These are phyloP conservation scores for Tinospora cordifolia DNA, from an alignment of 164 flowering plant species.

Conservation along the genomic window DNA sequence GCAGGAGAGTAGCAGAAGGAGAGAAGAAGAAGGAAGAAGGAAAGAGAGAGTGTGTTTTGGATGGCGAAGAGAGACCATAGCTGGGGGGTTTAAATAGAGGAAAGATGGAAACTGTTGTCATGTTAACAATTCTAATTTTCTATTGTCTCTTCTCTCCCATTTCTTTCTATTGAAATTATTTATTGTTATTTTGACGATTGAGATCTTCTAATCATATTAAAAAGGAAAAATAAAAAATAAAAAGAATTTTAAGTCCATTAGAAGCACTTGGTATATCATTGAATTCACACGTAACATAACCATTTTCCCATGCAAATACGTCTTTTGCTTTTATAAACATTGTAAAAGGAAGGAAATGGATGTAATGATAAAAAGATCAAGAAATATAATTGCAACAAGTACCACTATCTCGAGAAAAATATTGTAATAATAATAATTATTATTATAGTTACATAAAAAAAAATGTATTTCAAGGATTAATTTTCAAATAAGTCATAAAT, in stretches of 20 bases:
- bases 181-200: background rate
- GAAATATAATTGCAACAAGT: no score
- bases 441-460: no score
- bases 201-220: background rate
- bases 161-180: background rate
- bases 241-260: background rate
- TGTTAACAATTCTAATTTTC: background rate
- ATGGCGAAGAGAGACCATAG: slow-evolving; percentile 5
- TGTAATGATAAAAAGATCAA: no score
- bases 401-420: no score
- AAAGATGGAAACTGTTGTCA: slow-evolving; percentile 5
- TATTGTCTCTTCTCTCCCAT: slow-evolving; percentile 13
- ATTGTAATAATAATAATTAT: no score
- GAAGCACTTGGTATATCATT: background rate
- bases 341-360: no score
- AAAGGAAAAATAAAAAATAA: no score
- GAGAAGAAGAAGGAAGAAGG: background rate
- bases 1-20: background rate
- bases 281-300: background rate
- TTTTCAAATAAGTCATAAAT: no score
- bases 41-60: background rate
- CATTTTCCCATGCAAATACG: background rate
- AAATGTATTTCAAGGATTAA: no score
- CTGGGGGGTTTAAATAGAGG: slow-evolving; percentile 40
- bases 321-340: background rate